Percentiles rank a stretch among this genome's conserved stretches.
These are phyloP conservation scores for Boehmeria nivea DNA, from an alignment of 306 rosid species.

Conservation along the genomic window DNA sequence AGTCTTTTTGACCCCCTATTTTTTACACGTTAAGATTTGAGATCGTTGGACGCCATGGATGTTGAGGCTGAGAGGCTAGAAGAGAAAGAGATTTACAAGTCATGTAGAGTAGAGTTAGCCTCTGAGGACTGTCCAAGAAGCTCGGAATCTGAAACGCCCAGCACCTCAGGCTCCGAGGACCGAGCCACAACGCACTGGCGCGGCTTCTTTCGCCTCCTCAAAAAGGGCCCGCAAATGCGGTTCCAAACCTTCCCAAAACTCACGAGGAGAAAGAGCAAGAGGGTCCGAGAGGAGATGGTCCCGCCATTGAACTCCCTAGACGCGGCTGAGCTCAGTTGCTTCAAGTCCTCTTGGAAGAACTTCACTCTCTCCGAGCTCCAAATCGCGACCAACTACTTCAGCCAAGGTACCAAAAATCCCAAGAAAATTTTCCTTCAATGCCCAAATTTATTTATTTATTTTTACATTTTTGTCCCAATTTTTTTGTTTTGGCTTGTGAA, in stretches of 20 bases:
- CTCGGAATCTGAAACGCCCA: constrained; percentile 47
- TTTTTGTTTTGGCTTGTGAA: constrained; percentile 17
- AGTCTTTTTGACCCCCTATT: not conserved
- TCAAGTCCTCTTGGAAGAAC: constrained; percentile 83
- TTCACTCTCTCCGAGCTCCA: constrained; percentile 53
- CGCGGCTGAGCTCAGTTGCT: constrained; percentile 43
- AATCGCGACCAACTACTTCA: constrained; percentile 70
- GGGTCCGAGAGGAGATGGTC: constrained; percentile 55
- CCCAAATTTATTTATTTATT: too few relatives aligned
- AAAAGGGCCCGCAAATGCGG: constrained; percentile 58
- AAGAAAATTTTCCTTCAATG: not conserved
- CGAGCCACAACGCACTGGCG: constrained; percentile 38
- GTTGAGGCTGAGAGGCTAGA: constrained; percentile 40
- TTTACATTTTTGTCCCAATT: too few relatives aligned
- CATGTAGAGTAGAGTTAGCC: constrained; percentile 25
- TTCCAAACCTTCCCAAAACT: constrained; percentile 54
- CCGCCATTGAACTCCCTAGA: constrained; percentile 54
- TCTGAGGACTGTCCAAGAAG: constrained; percentile 30
- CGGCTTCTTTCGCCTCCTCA: constrained; percentile 55
- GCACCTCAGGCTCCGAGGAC: constrained; percentile 56
- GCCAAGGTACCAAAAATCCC: constrained; percentile 43
- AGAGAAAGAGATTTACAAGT: constrained; percentile 34
- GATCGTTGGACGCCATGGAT: constrained; percentile 30
- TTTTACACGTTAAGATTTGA: constrained; percentile 34
- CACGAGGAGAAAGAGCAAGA: constrained; percentile 67